phyloP scores from a whole-genome alignment of 2,329 filamentous ascomycete genomes.

The Phialemonium atrogriseum region DNA sequence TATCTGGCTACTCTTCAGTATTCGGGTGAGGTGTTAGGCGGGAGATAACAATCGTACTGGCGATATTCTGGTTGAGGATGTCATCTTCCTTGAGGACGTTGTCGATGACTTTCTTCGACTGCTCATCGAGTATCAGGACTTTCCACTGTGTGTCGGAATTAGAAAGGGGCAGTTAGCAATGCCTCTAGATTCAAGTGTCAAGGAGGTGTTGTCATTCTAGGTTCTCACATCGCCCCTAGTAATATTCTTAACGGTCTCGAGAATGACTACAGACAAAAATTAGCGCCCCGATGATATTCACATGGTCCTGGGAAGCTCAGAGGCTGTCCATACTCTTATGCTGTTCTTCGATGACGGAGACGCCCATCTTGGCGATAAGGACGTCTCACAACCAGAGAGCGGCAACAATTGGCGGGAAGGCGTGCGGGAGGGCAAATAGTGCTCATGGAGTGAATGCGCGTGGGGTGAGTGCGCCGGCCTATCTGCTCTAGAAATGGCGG shows the following conservation, averaged over 20 bases:
- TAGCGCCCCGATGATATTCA: slow-evolving; percentile 1
- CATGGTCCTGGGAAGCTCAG: neutral
- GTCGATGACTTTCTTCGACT: slow-evolving; percentile 76
- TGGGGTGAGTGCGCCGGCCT: too few species aligned
- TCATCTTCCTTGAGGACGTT: slow-evolving; percentile 93
- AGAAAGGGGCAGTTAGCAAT: neutral
- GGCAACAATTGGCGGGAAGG: slow-evolving; percentile 5
- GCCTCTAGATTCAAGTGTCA: too few species aligned
- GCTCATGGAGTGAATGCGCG: too few species aligned
- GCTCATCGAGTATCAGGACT: slow-evolving; percentile 82
- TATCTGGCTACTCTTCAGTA: slow-evolving; percentile 49
- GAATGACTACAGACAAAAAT: slow-evolving; percentile 47
- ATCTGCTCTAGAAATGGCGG: too few species aligned
- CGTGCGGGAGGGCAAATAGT: neutral
- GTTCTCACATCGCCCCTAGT: slow-evolving; percentile 71
- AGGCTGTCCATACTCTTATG: slow-evolving; percentile 51
- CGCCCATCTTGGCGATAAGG: slow-evolving; percentile 57
- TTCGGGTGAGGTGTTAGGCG: neutral
- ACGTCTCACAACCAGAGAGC: slow-evolving; percentile 3
- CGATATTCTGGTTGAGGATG: slow-evolving; percentile 92
- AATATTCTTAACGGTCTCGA: slow-evolving; percentile 67
- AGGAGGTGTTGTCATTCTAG: too few species aligned
- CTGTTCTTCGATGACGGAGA: slow-evolving; percentile 80
- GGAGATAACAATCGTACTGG: slow-evolving; percentile 52
- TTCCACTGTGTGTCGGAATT: slow-evolving; percentile 64